phyloP scores from a whole-genome alignment of 1,139 yeast species.

The Nakaseomyces glabratus region DNA sequence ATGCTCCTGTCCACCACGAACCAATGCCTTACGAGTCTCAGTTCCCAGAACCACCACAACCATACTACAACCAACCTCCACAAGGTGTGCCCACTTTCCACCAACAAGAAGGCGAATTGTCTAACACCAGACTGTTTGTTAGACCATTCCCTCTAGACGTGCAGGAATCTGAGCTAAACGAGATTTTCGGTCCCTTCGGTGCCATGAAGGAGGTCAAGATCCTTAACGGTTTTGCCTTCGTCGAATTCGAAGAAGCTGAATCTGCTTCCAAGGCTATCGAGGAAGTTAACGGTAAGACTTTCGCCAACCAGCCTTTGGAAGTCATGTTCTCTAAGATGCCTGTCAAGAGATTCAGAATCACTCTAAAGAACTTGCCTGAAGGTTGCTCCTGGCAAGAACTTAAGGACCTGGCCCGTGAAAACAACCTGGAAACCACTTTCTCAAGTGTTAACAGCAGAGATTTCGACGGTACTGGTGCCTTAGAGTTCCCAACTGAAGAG shows the following conservation, averaged over 20 bases:
- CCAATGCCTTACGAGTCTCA: slow-evolving; percentile 11
- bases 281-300: slow-evolving; percentile 46
- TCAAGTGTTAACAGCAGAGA: slow-evolving; percentile 61
- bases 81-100: slow-evolving; percentile 11
- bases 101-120: slow-evolving; percentile 33
- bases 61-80: slow-evolving; percentile 17
- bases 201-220: slow-evolving; percentile 58
- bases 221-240: slow-evolving; percentile 69
- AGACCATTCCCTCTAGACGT: slow-evolving; percentile 45
- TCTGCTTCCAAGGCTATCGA: slow-evolving; percentile 60
- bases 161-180: slow-evolving; percentile 51
- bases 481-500: slow-evolving; percentile 70
- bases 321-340: slow-evolving; percentile 64
- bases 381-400: slow-evolving; percentile 80
- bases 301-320: slow-evolving; percentile 56
- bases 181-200: slow-evolving; percentile 56
- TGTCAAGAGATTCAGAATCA: slow-evolving; percentile 63
- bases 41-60: slow-evolving; percentile 13
- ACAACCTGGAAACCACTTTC: slow-evolving; percentile 56
- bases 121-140: slow-evolving; percentile 43
- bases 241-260: slow-evolving; percentile 58
- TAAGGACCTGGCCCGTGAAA: slow-evolving; percentile 70
- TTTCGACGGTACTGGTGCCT: slow-evolving; percentile 64
- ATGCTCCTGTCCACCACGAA: slow-evolving; percentile 5
- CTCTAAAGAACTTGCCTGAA: slow-evolving; percentile 60